Base-by-base conservation (phyloP, 148 eudicot species). In the Rhododendron ferrugineum region DNA sequence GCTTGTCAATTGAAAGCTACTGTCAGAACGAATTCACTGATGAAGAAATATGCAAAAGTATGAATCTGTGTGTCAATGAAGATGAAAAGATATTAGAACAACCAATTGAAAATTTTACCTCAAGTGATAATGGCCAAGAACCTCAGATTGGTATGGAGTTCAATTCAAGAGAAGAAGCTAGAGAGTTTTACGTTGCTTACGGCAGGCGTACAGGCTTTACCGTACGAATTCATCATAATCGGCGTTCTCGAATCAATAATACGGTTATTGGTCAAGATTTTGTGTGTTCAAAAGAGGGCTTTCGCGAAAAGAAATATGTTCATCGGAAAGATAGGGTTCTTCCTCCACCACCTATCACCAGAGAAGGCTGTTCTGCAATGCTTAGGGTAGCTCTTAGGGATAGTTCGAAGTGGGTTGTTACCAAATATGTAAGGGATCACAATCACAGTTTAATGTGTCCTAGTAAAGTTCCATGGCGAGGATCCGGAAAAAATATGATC, bases 351-450 rank as follows among this genome's bases (percentile, higher is more conserved):
- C 86, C 91, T 46, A 20, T 79, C 60, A 85, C 86, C 42, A 75
- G 89, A 30, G 91, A 89, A 85, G 91, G 90, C 50, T 89, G 91
- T 75, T 84, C 74, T 58, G 89, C 89, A 40, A 89, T 89, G 91
- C 76, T 89, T 11, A 88, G 87, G 83, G 81, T 89, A 2, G 89
- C 88, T 36, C 76, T 87, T 22, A 85, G 84, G 85, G 91, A 89
- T 85, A 86, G 85, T 81, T 84, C 14, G 2, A 87, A 79, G 73
- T 89, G 91, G 91, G 86, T 87, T 50, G 85, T 87, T 79, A 87
- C 87, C 28, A 89, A 89, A 75, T 84, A 80, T 49, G 84, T 89
- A 18, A 89, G 87, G 75, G 88, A 89, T 52, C 91, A 89, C 82
- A 89, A 87, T 83, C 91, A 89, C 80, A 86, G 86, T 47, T 83